A percentile compares a stretch with the other conserved stretches of the same genome.
Evolutionary conservation across 164 flowering plant species (phyloP).

Genomic region (Annona cherimola): DNA sequence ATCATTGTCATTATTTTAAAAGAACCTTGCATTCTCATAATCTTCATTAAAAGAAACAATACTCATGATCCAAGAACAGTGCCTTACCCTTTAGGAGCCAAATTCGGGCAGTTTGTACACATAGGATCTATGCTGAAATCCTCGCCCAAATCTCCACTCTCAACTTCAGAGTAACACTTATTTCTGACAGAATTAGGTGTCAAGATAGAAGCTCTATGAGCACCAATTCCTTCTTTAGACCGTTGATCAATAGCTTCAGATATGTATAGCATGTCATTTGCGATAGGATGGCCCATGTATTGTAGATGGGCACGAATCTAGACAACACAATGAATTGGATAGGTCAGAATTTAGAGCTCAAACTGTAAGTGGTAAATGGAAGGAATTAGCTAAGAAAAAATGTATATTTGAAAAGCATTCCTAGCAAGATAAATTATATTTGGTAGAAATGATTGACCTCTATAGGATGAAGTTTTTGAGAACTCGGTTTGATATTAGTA

Average conservation of each 20-base stretch:
- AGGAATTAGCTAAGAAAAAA: no score
- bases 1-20: not conserved
- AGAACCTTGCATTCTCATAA: no score
- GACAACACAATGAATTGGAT: slow-evolving; percentile 1
- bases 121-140: slow-evolving; percentile 74
- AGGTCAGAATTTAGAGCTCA: not conserved
- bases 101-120: slow-evolving; percentile 93
- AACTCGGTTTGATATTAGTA: no score
- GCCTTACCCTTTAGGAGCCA: slow-evolving; percentile 86
- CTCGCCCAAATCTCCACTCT: slow-evolving; percentile 22
- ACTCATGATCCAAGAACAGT: not conserved
- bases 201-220: slow-evolving; percentile 41
- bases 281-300: slow-evolving; percentile 80
- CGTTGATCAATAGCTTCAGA: slow-evolving; percentile 34
- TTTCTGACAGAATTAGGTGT: slow-evolving; percentile 10
- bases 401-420: no score
- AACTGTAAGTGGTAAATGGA: not conserved
- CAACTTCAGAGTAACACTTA: slow-evolving; percentile 14
- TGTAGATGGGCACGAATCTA: slow-evolving; percentile 92
- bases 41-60: no score
- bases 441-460: no score
- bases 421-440: no score
- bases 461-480: no score
- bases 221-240: slow-evolving; percentile 38
- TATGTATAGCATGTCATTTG: slow-evolving; percentile 80